Evolutionary conservation across 2,329 filamentous ascomycete species (phyloP), one percentile per base, ranked within the genome.

Genomic region (Monascus ruber): DNA sequence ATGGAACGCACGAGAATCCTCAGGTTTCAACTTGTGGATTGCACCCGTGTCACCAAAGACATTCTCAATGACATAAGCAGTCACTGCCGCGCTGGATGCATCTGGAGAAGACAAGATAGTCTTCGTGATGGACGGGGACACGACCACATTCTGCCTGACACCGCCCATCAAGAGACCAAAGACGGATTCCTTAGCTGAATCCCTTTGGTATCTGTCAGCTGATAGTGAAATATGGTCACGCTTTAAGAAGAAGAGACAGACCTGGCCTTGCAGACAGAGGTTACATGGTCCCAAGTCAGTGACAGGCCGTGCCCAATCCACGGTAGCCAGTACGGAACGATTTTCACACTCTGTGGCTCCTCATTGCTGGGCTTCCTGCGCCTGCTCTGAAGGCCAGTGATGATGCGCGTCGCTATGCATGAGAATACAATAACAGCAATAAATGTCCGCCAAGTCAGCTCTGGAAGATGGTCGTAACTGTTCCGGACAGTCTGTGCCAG

Each of bases 301-400:
- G 56, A 58, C 32, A 71, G 48, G 5, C 69, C 63, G 60, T 81
- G 73, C 31, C 74, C 73, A 6, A 79, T 29, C 37, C 71, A 63
- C 1, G 77, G 76, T 5, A 80, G 54, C 72, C 74, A 81, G 55
- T 80, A 80, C 26, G 74, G 73, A 24, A 71, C 47, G 40, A 65
- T 55, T 53, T 69, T 70, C 43, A 73, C 65, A 39, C 57, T 58
- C 46, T 53, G 53, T 32, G 54, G 38, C 29, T 51, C 45, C n/a
- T 49, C 49, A n/a, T 49, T 35, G 34, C 47, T 44, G 28, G 38
- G 40, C 17, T 37, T 42, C 36, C 44, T 47, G 26, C 50, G 50
- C n/a, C 46, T 45, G 37, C 56, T 59, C 33, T 52, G 55, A 9
- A 66, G 28, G 7, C 58, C 64, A 4, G 56, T 63, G 36, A 58